Evolutionary conservation across 139 green algal genomes (phyloP).

Genomic region (Chlorokybus atmophyticus): DNA sequence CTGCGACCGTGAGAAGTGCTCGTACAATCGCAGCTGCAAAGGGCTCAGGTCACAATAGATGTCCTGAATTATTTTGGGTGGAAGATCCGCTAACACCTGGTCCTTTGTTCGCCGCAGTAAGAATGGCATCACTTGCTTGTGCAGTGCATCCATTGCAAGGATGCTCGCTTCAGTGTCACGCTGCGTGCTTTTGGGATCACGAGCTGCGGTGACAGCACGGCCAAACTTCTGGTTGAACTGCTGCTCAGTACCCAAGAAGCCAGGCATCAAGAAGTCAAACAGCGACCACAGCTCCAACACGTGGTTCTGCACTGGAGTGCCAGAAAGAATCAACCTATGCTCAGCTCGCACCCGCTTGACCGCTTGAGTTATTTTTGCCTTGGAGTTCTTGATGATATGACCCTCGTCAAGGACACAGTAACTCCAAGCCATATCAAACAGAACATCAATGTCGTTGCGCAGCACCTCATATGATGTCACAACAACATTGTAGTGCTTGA

Average conservation of each 20-base stretch:
- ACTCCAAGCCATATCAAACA: conserved; percentile 39
- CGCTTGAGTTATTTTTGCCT: conserved; percentile 50
- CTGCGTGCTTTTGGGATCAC: conserved; percentile 36
- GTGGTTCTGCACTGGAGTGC: conserved; percentile 66
- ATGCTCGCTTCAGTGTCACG: conserved; percentile 35
- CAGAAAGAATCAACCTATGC: conserved; percentile 73
- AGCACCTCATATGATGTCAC: conserved; percentile 82
- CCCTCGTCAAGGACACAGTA: conserved; percentile 95
- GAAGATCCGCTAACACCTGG: conserved; percentile 82
- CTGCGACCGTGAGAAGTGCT: conserved; percentile 44
- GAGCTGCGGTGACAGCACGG: conserved; percentile 37
- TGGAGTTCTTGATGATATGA: conserved; percentile 82
- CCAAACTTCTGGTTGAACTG: conserved; percentile 15
- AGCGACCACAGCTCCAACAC: conserved; percentile 89
- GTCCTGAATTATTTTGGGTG: conserved; percentile 84
- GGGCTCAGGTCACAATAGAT: conserved; percentile 64
- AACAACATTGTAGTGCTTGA: conserved; percentile 45
- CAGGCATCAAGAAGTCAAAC: conserved; percentile 97
- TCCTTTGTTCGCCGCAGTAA: conserved; percentile 90
- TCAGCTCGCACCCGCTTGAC: conserved; percentile 41
- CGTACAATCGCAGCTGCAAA: conserved; percentile 72
- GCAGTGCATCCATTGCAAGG: conserved; percentile 73
- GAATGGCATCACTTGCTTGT: conserved; percentile 89
- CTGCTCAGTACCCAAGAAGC: conserved; percentile 63
- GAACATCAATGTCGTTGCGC: conserved; percentile 51